phyloP scores from a whole-genome alignment of 352 stramenopile species.

The Phytophthora idaei region DNA sequence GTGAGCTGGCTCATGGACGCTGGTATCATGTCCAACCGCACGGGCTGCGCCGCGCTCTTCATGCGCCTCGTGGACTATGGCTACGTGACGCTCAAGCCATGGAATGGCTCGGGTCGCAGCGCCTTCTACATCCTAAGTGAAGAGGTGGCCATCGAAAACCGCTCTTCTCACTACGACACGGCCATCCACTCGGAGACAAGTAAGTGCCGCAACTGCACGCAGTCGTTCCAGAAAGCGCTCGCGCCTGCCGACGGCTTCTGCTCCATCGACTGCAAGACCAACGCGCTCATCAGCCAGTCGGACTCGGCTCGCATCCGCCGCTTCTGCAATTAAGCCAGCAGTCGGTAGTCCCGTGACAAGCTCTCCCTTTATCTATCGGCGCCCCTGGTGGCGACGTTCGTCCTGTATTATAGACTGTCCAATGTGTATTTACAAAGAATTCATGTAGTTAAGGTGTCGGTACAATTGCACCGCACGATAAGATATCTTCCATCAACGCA shows the following conservation, averaged over 20 bases:
- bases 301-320: conserved; percentile 70
- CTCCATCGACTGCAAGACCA: conserved; percentile 90
- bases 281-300: conserved; percentile 71
- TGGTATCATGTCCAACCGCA: conserved; percentile 65
- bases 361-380: conserved; percentile 43
- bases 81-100: conserved; percentile 75
- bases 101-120: conserved; percentile 48
- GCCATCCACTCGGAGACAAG: conserved; percentile 76
- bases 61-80: conserved; percentile 67
- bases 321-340: conserved; percentile 48
- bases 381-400: conserved; percentile 13
- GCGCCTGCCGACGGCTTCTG: conserved; percentile 76
- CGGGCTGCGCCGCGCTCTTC: conserved; percentile 59
- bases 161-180: conserved; percentile 67
- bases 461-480: conserved; percentile 36
- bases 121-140: conserved; percentile 80
- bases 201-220: conserved; percentile 84
- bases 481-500: conserved; percentile 32
- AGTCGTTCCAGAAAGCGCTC: conserved; percentile 71
- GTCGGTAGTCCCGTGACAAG: not conserved
- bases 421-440: conserved; percentile 38
- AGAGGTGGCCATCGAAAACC: conserved; percentile 56
- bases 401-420: conserved; percentile 43
- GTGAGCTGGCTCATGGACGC: conserved; percentile 85
- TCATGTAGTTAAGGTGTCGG: conserved; percentile 29